A percentile compares a stretch with the other conserved stretches of the same genome.
Evolutionary conservation across 1,284 basidiomycete genomes (phyloP).

Genomic region (Leccinum pachyderme): DNA sequence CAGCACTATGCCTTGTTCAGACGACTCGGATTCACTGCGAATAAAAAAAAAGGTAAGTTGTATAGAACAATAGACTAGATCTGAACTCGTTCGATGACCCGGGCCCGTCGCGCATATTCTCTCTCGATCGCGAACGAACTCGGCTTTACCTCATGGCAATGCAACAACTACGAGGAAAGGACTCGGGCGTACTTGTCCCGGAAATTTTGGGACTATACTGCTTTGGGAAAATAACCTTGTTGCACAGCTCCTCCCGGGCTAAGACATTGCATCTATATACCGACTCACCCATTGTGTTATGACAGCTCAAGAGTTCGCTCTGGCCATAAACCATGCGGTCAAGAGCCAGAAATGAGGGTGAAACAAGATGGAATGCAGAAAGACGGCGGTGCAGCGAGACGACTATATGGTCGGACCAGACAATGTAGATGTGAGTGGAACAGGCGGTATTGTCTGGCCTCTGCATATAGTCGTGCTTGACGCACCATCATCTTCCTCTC

Average conservation of each 20-base stretch:
- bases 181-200: neutral
- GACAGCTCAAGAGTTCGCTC: neutral
- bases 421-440: no score
- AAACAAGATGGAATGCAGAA: neutral
- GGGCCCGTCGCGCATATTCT: conserved; percentile 21
- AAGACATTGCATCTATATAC: neutral
- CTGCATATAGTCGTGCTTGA: neutral
- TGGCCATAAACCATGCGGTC: neutral
- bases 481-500: neutral
- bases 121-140: conserved; percentile 3
- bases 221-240: neutral
- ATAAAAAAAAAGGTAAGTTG: conserved; percentile 9
- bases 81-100: conserved; percentile 14
- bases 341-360: neutral
- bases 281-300: neutral
- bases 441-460: neutral
- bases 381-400: no score
- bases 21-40: conserved; percentile 12
- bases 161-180: neutral
- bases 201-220: neutral
- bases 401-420: no score
- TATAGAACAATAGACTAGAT: conserved; percentile 19
- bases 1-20: neutral
- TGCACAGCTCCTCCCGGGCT: neutral
- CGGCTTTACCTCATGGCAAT: neutral